Conservation (phyloP, 345 rosid species). For the Eucalyptus tenuipes region DNA sequence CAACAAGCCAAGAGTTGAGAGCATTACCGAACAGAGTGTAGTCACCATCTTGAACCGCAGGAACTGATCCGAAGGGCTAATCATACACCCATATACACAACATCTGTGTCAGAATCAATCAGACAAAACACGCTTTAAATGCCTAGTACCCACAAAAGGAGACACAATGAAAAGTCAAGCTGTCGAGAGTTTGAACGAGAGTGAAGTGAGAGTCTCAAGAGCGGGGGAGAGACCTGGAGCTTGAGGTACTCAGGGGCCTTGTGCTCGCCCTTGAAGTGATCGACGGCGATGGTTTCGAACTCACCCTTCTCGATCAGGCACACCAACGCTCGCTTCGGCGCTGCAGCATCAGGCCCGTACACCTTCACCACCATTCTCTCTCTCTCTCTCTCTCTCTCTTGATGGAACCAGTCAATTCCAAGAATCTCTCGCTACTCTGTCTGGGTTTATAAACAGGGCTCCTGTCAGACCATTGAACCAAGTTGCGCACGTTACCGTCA, state of each 20-base stretch:
- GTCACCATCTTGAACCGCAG: constrained; percentile 61
- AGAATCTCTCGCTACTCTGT: not conserved
- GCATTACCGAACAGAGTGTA: constrained; percentile 41
- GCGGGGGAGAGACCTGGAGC: constrained; percentile 26
- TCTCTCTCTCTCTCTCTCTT: not conserved
- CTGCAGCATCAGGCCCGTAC: constrained; percentile 39
- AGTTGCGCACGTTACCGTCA: not conserved
- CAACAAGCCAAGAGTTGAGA: not conserved
- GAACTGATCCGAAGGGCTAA: constrained; percentile 70
- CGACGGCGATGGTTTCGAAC: constrained; percentile 47
- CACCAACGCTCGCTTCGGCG: constrained; percentile 40
- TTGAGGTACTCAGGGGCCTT: constrained; percentile 40
- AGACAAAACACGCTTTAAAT: not conserved
- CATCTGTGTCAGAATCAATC: not conserved
- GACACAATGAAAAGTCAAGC: not conserved
- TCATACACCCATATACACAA: not conserved
- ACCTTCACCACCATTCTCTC: constrained; percentile 49
- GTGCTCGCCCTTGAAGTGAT: constrained; percentile 56
- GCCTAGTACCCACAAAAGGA: not conserved
- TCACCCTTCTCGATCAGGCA: constrained; percentile 46
- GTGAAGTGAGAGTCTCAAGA: not conserved
- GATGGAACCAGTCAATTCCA: not conserved
- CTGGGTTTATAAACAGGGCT: not conserved
- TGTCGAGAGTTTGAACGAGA: not conserved
- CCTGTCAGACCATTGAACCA: not conserved